Base-by-base conservation (phyloP, 768 basidiomycete species). In the Tricholoma hemisulphureum region DNA sequence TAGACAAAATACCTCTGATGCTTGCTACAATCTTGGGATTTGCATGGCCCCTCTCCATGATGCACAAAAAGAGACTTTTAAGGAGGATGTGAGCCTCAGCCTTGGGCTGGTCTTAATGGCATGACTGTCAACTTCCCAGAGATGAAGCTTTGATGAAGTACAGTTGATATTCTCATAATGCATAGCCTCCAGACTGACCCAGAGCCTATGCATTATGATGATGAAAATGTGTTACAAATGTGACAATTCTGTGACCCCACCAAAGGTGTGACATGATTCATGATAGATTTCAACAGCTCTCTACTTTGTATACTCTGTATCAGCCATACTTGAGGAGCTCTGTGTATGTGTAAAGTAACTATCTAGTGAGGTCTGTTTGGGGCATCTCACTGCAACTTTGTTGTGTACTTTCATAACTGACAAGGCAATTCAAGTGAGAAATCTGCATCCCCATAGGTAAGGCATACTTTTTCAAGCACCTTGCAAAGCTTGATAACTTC, bases 401-500 rank as follows among this genome's bases (percentile, higher is more conserved):
- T 26, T 32, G 55, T 56, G 34, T 52, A 60, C 9, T 24, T 51
- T n/a, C 29, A 16, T 24, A 60, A 45, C 41, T 60, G 54, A 31
- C 26, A 14, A n/a, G 59, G 53, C 43, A 59, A 53, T 21, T 51
- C 48, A 32, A 58, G 34, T 9, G 57, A 37, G 35, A 53, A 28
- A 26, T 45, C n/a, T 11, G 35, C 34, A 20, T 49, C 49, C 28
- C 59, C 55, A 56, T 48, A 37, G 16, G 21, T 56, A 7, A 59
- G 24, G 32, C 54, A 51, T 20, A 28, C 23, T 54, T 50, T 55
- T 39, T 59, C 49, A n/a, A 59, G 46, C 43, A 50, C 49, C 37
- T 55, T 26, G 46, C 58, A 59, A 20, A 59, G 58, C 2, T 20
- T 21, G 23, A 59, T 55, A 26, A 55, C 23, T 21, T 59, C 58